Percentiles rank a stretch among this genome's conserved stretches.
These are phyloP conservation scores for Aspergillus thermomutatus DNA, from an alignment of 2,329 filamentous ascomycete genomes.

Conservation along the genomic window DNA sequence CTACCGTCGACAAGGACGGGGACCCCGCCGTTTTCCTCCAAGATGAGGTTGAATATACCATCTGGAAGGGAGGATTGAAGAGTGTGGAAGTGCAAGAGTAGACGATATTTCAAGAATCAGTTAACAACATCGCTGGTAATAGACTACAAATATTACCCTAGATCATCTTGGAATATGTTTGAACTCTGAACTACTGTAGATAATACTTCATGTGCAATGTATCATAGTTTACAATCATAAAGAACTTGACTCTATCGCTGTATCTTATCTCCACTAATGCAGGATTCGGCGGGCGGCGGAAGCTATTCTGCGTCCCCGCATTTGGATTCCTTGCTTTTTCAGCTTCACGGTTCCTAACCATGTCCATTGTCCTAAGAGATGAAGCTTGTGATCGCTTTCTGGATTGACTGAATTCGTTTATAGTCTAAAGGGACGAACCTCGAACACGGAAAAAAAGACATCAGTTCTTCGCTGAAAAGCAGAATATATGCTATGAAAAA, in stretches of 20 bases:
- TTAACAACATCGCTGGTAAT: not conserved
- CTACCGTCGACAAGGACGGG: conserved; percentile 42
- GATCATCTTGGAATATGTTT: not conserved
- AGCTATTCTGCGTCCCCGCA: not conserved
- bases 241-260: not conserved
- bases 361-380: not conserved
- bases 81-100: conserved; percentile 5
- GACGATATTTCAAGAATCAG: not conserved
- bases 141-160: too few species aligned
- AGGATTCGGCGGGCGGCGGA: not conserved
- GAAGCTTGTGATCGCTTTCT: not conserved
- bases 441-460: not conserved
- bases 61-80: conserved; percentile 61
- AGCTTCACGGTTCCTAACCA: not conserved
- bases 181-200: too few species aligned
- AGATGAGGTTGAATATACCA: conserved; percentile 65
- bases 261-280: not conserved
- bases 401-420: not conserved
- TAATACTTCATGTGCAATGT: not conserved
- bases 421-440: not conserved
- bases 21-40: not conserved
- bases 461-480: not conserved
- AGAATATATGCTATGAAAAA: not conserved
- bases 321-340: not conserved
- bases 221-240: not conserved